Evolutionary conservation across 2,329 filamentous ascomycete genomes (phyloP).

Genomic region (Ceratocystis lukuohia): DNA sequence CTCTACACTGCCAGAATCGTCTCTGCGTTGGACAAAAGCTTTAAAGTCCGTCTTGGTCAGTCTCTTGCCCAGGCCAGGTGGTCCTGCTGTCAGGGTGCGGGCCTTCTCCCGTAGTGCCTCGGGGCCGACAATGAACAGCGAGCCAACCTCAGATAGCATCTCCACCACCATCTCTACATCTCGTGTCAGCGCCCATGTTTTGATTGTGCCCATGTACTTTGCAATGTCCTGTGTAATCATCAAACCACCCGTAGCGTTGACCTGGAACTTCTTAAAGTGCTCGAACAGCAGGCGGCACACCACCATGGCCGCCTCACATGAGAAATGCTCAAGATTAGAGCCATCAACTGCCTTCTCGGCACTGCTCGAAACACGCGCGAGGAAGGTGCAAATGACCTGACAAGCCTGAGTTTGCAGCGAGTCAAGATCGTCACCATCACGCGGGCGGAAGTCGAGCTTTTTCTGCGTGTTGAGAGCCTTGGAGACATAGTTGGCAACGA

Average conservation of each 20-base stretch:
- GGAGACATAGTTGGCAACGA: slow-evolving; percentile 61
- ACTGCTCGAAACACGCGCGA: slow-evolving; percentile 51
- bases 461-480: slow-evolving; percentile 64
- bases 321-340: slow-evolving; percentile 68
- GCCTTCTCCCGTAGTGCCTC: slow-evolving; percentile 62
- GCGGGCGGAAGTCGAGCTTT: slow-evolving; percentile 82
- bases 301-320: slow-evolving; percentile 68
- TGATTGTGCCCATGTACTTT: slow-evolving; percentile 76
- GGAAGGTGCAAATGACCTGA: slow-evolving; percentile 65
- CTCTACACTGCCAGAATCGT: slow-evolving; percentile 67
- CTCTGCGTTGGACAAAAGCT: slow-evolving; percentile 70
- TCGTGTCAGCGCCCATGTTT: slow-evolving; percentile 63
- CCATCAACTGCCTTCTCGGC: slow-evolving; percentile 62
- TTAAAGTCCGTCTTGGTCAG: slow-evolving; percentile 58
- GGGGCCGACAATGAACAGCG: slow-evolving; percentile 83
- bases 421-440: slow-evolving; percentile 59
- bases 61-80: slow-evolving; percentile 36
- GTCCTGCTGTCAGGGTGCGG: slow-evolving; percentile 39
- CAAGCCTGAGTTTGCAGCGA: slow-evolving; percentile 79
- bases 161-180: slow-evolving; percentile 61
- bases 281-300: slow-evolving; percentile 70
- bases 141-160: slow-evolving; percentile 82
- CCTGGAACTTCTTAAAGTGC: slow-evolving; percentile 87
- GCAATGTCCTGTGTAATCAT: slow-evolving; percentile 95
- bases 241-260: slow-evolving; percentile 83